phyloP scores from a whole-genome alignment of 768 basidiomycete species.

The Pluteus cervinus region DNA sequence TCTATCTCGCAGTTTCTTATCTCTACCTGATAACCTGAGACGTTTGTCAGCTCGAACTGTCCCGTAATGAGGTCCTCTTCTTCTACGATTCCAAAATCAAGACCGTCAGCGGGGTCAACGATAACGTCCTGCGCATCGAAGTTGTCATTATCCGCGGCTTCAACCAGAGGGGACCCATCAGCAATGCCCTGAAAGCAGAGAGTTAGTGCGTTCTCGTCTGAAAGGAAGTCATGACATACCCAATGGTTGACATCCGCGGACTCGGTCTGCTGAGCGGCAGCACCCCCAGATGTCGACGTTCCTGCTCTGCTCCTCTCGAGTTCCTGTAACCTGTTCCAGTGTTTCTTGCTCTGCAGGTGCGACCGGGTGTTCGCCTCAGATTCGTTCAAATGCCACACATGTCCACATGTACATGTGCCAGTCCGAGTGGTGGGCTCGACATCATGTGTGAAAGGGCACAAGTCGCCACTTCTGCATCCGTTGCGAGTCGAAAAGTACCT shows the following conservation, averaged over 20 bases:
- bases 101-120: constrained; percentile 30
- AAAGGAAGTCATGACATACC: too few species aligned
- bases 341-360: background rate
- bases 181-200: too few species aligned
- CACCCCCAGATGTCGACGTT: too few species aligned
- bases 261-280: too few species aligned
- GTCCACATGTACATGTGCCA: background rate
- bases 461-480: too few species aligned
- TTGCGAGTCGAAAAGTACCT: too few species aligned
- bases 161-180: too few species aligned
- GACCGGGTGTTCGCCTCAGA: background rate
- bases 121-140: too few species aligned
- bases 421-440: background rate
- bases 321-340: too few species aligned
- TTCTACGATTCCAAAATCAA: constrained; percentile 45
- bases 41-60: constrained; percentile 20
- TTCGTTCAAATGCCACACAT: background rate
- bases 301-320: too few species aligned
- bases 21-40: constrained; percentile 10
- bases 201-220: too few species aligned
- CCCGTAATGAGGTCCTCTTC: constrained; percentile 18
- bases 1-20: constrained; percentile 18
- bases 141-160: constrained; percentile 41
- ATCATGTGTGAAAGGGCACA: background rate
- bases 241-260: too few species aligned